Evolutionary conservation across 176 grass and related monocot genomes (phyloP).

Genomic region (Musa itinerans): DNA sequence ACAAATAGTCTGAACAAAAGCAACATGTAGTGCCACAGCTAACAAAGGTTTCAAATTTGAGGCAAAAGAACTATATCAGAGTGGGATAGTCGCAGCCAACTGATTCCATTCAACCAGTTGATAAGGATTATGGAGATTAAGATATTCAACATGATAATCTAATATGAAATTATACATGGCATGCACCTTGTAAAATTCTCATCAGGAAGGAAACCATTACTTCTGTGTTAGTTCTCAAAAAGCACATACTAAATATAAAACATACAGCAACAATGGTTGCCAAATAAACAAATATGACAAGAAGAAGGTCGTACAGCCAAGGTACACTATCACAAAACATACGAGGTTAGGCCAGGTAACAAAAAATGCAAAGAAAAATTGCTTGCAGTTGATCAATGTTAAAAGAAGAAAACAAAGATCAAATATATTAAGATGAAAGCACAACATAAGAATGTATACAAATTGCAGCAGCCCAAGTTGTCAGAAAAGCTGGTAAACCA

Average conservation of each 20-base stretch:
- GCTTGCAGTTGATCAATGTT: background rate
- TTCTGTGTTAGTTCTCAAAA: no score
- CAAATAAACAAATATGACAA: background rate
- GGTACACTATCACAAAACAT: no score
- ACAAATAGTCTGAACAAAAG: slow-evolving; percentile 31
- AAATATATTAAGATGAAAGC: background rate
- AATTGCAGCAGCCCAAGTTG: no score
- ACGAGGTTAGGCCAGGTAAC: no score
- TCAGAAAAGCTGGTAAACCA: no score
- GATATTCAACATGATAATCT: no score
- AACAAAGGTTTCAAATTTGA: slow-evolving; percentile 16
- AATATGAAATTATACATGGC: background rate
- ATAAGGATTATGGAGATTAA: no score
- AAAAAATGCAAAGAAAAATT: background rate
- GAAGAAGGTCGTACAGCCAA: background rate
- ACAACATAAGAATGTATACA: no score
- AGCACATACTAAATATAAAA: no score
- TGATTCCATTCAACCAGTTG: background rate
- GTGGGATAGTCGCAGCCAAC: background rate
- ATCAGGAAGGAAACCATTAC: background rate
- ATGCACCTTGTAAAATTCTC: background rate
- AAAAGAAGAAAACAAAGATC: background rate
- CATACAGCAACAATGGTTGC: no score
- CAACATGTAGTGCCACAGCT: slow-evolving; percentile 27
- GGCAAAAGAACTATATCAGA: background rate